Percentiles rank a stretch among this genome's conserved stretches.
Conservation (phyloP, 768 basidiomycete genomes). For the Mycena vitilis region DNA sequence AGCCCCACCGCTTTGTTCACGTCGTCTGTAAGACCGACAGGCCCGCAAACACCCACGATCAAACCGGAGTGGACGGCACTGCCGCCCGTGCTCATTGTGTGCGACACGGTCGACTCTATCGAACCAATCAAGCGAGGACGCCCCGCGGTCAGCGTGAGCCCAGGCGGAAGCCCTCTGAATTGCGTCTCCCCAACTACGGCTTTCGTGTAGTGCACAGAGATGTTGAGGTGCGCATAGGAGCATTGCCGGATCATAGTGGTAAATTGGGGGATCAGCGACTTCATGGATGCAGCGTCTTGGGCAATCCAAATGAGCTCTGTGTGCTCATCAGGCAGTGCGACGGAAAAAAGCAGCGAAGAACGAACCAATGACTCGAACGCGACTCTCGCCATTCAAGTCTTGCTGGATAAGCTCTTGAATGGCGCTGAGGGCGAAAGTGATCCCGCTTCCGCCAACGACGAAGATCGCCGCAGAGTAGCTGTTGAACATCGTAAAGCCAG, state of each 20-base stretch:
- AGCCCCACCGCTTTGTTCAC: slow-evolving; percentile 60
- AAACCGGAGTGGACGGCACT: slow-evolving; percentile 54
- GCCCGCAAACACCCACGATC: slow-evolving; percentile 74
- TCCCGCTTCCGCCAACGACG: slow-evolving; percentile 21
- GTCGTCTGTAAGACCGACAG: slow-evolving; percentile 60
- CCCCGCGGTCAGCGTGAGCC: slow-evolving; percentile 57
- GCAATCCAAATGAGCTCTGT: slow-evolving; percentile 79
- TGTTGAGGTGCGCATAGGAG: slow-evolving; percentile 15
- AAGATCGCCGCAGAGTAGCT: slow-evolving; percentile 49
- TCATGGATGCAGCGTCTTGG: slow-evolving; percentile 45
- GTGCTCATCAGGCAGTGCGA: slow-evolving; percentile 31
- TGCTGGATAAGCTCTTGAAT: slow-evolving; percentile 74
- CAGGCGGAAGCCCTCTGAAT: slow-evolving; percentile 38
- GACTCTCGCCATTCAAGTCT: slow-evolving; percentile 59
- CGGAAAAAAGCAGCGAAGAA: slow-evolving; percentile 35
- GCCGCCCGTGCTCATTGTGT: slow-evolving; percentile 57
- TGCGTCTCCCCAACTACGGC: slow-evolving; percentile 45
- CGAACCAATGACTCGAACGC: slow-evolving; percentile 40
- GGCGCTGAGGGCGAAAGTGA: slow-evolving; percentile 44
- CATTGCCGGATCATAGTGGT: slow-evolving; percentile 15
- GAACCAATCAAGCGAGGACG: slow-evolving; percentile 64
- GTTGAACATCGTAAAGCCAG: slow-evolving; percentile 68
- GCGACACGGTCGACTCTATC: slow-evolving; percentile 58
- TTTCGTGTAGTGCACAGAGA: slow-evolving; percentile 39
- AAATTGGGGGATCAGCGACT: slow-evolving; percentile 21